Base-by-base conservation (phyloP, 1,284 basidiomycete species). In the Phaffia rhodozyma region DNA sequence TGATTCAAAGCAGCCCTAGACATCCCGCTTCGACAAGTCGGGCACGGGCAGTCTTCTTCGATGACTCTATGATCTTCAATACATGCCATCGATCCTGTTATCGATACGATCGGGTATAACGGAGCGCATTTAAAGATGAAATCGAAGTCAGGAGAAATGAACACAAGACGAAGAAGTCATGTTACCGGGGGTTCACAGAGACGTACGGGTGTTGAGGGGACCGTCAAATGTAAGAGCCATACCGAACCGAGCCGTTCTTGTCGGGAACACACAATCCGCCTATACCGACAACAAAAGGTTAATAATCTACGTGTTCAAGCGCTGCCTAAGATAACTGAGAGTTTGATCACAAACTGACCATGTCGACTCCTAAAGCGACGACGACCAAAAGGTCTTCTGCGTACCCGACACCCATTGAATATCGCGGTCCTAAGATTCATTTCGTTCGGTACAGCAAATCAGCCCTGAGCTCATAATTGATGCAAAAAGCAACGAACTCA, bases 191-290 rank as follows among this genome's bases (percentile, higher is more conserved):
- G n/a, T n/a, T n/a, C n/a, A n/a, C 25, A 49, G 4, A 34, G 5
- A 75, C 82, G 59, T 69, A 86, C 87, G 82, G 21, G 91, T 80
- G 72, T 91, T 91, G 23, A 91, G 70, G 11, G 88, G 87, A 0
- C 89, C 89, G 21, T 76, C 79, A 70, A 83, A 83, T 11, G 89
- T 91, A 64, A 91, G 73, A 3, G 89, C 89, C 20, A 91, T 85
- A 1, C 89, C 89, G 71, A 91, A 91, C 27, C 89, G 81, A 29
- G 60, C 60, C 0, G 52, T 55, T 25, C 70, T 63, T 3, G 89
- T 91, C 30, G 89, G 89, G 70, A 90, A 91, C 13, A 91, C 89
- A 67, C 89, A 91, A 71, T 91, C 89, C 1, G 87, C 87, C 86
- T 89, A 23, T 5, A 53, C 18, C n/a, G 1, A 55, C 3, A 34